phyloP scores from a whole-genome alignment of 139 green algal species.

The Coelastrella sp. region DNA sequence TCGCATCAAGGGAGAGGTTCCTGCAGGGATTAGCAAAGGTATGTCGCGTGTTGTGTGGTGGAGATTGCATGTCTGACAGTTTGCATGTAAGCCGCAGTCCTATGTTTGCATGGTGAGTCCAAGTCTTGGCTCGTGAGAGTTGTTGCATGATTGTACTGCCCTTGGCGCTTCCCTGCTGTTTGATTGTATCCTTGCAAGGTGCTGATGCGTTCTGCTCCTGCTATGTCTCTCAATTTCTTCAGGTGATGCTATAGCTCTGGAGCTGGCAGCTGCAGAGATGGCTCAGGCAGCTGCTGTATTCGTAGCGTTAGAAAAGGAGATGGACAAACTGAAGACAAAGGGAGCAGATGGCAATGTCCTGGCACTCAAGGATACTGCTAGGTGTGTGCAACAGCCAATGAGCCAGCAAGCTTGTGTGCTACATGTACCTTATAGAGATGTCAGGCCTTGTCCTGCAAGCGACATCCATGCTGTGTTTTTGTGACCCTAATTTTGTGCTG shows the following conservation, averaged over 20 bases:
- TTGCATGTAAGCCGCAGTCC: no score
- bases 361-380: conserved; percentile 38
- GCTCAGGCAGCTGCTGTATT: conserved; percentile 79
- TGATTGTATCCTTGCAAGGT: no score
- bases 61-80: no score
- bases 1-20: conserved; percentile 51
- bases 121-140: no score
- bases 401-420: no score
- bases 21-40: conserved; percentile 6
- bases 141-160: no score
- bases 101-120: no score
- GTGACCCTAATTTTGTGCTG: no score
- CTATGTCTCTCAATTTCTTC: not conserved
- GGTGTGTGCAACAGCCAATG: not conserved
- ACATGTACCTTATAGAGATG: no score
- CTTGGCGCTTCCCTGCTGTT: no score
- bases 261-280: conserved; percentile 91
- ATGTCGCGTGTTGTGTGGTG: not conserved
- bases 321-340: conserved; percentile 63
- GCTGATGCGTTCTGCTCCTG: not conserved
- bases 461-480: no score
- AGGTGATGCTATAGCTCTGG: conserved; percentile 76
- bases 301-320: conserved; percentile 83
- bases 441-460: no score
- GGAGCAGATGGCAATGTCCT: conserved; percentile 39